Evolutionary conservation across 768 basidiomycete genomes (phyloP).

Genomic region (Pholiota molesta): DNA sequence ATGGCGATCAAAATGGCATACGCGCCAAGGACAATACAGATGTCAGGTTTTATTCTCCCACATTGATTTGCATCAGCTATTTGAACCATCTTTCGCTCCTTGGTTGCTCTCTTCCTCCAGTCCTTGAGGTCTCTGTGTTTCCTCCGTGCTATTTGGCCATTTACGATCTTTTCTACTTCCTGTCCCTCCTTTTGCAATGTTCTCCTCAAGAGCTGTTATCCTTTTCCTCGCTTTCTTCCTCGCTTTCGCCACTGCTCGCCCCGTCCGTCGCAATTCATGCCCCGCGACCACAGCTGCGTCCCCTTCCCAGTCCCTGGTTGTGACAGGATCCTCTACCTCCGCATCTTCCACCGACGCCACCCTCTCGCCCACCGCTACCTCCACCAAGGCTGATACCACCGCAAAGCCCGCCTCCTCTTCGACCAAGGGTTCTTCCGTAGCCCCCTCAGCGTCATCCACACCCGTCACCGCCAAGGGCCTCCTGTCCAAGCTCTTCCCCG

Average conservation of each 20-base stretch:
- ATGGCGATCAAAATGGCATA: background rate
- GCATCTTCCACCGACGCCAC: background rate
- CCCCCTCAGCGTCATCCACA: slow-evolving; percentile 14
- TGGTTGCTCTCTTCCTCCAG: slow-evolving; percentile 8
- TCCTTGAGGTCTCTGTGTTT: slow-evolving; percentile 8
- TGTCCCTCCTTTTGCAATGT: slow-evolving; percentile 24
- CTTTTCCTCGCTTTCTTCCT: slow-evolving; percentile 27
- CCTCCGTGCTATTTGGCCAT: slow-evolving; percentile 8
- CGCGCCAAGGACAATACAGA: background rate
- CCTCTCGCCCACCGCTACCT: background rate
- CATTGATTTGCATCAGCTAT: background rate
- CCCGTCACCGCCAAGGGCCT: slow-evolving; percentile 15
- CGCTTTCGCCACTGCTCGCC: slow-evolving; percentile 20
- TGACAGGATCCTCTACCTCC: slow-evolving; percentile 2
- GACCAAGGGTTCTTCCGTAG: background rate
- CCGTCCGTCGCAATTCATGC: slow-evolving; percentile 20
- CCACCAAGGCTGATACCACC: slow-evolving; percentile 11
- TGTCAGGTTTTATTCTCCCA: slow-evolving; percentile 3
- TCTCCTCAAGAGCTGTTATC: slow-evolving; percentile 27
- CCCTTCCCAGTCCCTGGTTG: slow-evolving; percentile 1
- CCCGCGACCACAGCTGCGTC: slow-evolving; percentile 3
- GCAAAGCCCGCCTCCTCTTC: slow-evolving; percentile 16
- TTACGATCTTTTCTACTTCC: slow-evolving; percentile 5
- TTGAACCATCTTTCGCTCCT: slow-evolving; percentile 3
- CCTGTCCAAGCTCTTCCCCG: slow-evolving; percentile 45